Evolutionary conservation across 306 rosid species (phyloP), one percentile per base, ranked within the genome.

Genomic region (Dryas drummondii): DNA sequence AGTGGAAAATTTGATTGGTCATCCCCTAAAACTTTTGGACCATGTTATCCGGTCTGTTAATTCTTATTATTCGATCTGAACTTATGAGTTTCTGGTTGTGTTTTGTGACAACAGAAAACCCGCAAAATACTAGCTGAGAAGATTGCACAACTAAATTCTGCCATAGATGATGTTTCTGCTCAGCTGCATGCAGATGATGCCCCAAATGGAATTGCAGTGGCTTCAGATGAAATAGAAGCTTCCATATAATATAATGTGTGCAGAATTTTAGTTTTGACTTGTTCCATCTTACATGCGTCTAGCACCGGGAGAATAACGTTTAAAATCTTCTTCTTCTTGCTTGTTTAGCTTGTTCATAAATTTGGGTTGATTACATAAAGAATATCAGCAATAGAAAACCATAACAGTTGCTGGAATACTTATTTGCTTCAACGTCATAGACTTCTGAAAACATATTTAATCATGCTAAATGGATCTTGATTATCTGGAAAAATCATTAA

Each of bases 81-180:
- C 16, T 15, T 46, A 5, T 46, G 16, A 7, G 7, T 22, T 55
- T 37, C 10, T 8, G 7, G 45, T 14, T 58, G 13, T 42, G 22
- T 44, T 56, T 56, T 56, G 44, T 71, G 44, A 19, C 3, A 2
- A 37, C 84, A 89, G 88, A 89, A 52, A 74, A 84, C 91, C 16
- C 93, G 91, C 65, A 81, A 77, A 76, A 76, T 72, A 76, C 77
- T 89, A 17, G 66, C 76, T 6, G 88, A 86, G 76, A 89, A 89
- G 83, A 86, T 89, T 64, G 85, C 85, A 14, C 85, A 81, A 73
- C 80, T 89, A 68, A 89, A 85, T 63, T 81, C 88, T 2, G 88
- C 91, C 78, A 85, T 89, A 71, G 89, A 89, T 40, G 84, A 70
- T 63, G 85, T 84, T 72, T 89, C 89, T 56, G 61, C 84, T 13